Evolutionary conservation across 2,329 filamentous ascomycete genomes (phyloP).

Genomic region (Botryotinia globosa): DNA sequence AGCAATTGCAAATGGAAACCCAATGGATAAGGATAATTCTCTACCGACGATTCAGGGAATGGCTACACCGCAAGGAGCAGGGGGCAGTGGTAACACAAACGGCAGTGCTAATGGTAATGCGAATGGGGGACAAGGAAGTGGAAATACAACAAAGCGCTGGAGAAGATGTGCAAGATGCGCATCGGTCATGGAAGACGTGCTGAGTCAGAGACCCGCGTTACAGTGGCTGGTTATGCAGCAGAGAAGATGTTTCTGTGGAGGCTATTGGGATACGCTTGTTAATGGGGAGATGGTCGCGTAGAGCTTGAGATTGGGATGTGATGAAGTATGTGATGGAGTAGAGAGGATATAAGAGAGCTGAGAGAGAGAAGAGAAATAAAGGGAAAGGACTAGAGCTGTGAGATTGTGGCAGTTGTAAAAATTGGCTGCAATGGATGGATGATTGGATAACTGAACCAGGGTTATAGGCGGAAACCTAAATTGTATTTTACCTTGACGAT

Average conservation of each 20-base stretch:
- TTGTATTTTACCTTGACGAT: neutral
- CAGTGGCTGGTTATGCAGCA: conserved; percentile 40
- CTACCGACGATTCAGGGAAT: neutral
- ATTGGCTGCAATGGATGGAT: neutral
- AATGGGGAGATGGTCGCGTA: conserved; percentile 33
- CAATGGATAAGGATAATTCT: neutral
- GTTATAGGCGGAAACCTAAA: neutral
- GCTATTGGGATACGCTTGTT: conserved; percentile 37
- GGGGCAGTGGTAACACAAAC: conserved; percentile 4
- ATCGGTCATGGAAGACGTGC: conserved; percentile 39
- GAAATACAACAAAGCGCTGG: conserved; percentile 26
- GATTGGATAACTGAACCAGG: no score
- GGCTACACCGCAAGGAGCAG: neutral
- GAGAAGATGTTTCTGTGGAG: conserved; percentile 38
- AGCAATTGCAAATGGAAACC: neutral
- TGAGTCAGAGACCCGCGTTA: conserved; percentile 33
- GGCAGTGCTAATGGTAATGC: conserved; percentile 9
- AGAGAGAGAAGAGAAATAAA: no score
- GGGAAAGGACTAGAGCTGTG: neutral
- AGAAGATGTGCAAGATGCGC: conserved; percentile 39
- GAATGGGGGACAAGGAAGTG: neutral
- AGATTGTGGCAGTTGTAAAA: neutral
- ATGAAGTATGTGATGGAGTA: no score
- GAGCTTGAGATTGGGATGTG: neutral
- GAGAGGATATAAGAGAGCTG: neutral